Base-by-base conservation (phyloP, 768 basidiomycete genomes). In the Boletus vinaceobasis region DNA sequence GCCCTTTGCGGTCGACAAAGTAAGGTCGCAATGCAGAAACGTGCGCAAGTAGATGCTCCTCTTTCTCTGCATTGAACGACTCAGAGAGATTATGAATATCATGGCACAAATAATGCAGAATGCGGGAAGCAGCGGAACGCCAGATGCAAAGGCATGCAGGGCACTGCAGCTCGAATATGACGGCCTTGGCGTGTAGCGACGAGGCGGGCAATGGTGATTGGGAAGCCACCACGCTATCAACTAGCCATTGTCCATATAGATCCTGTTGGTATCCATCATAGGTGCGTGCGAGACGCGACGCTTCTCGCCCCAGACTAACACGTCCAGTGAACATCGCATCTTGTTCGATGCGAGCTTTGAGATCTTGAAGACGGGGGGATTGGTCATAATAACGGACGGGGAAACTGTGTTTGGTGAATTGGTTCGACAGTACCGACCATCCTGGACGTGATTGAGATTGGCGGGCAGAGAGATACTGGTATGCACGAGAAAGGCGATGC, bases 121-220 rank as follows among this genome's bases (percentile, higher is more conserved):
- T 54, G 19, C 55, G 50, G 45, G 70, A 71, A 0, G 73, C 73
- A 15, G 60, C 53, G 0, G 64, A 63, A 49, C 79, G 68, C 79
- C 79, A 80, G 31, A 71, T 60, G n/a, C 62, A 55, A 51, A 77
- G 70, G 7, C 53, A 50, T 4, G 35, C 9, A 0, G 79, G 79
- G 38, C 69, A 69, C 10, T 51, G 46, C 10, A 78, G 56, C 43
- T 80, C 77, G 43, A 80, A 79, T 2, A 78, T 61, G 2, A 69
- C 61, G 0, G 61, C 58, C 47, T 72, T 62, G 0, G 64, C 62
- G 8, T 57, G 38, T 11, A 60, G 9, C 4, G 11, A 17, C 15
- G 71, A 19, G 78, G 54, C 1, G 74, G 79, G 76, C 74, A 77
- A 53, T 77, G 79, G 44, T 74, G 67, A 7, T 74, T 58, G 3